Conservation (phyloP, 345 rosid species). For the Barbarea vulgaris region DNA sequence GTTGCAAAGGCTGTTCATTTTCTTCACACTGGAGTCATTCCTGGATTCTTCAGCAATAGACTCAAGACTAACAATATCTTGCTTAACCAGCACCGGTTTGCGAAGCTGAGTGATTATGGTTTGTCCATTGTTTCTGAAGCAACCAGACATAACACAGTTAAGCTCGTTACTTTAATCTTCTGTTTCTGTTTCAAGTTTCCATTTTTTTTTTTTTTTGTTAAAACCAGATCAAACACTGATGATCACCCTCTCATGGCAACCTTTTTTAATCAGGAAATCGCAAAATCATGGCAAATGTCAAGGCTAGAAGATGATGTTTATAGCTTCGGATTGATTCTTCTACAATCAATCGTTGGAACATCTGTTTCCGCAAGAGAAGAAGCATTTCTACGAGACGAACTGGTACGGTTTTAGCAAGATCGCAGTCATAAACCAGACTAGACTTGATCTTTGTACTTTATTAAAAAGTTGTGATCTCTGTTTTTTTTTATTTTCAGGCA, state of each 20-base stretch:
- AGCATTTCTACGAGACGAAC: conserved; percentile 77
- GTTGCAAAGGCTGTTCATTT: conserved; percentile 76
- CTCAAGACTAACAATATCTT: conserved; percentile 66
- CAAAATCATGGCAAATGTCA: conserved; percentile 59
- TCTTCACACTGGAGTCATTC: conserved; percentile 83
- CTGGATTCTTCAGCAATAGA: conserved; percentile 75
- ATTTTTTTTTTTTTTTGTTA: neutral
- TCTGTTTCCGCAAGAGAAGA: conserved; percentile 72
- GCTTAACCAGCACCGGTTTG: conserved; percentile 62
- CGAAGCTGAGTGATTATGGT: conserved; percentile 81
- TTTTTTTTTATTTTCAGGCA: conserved; percentile 45
- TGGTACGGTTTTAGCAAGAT: conserved; percentile 48
- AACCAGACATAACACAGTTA: conserved; percentile 43
- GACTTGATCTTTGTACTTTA: neutral
- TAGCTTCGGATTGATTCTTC: conserved; percentile 90
- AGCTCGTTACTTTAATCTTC: conserved; percentile 24
- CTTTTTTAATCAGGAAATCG: conserved; percentile 38
- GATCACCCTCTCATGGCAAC: neutral
- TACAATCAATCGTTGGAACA: conserved; percentile 93
- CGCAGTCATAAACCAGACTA: neutral
- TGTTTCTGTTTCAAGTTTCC: conserved; percentile 12
- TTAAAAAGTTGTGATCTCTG: neutral
- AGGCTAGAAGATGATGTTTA: conserved; percentile 84
- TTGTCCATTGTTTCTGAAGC: conserved; percentile 69
- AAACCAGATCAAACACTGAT: neutral